These are phyloP conservation scores for Candida broadrunensis DNA, from an alignment of 805 yeast genomes.

Conservation along the genomic window DNA sequence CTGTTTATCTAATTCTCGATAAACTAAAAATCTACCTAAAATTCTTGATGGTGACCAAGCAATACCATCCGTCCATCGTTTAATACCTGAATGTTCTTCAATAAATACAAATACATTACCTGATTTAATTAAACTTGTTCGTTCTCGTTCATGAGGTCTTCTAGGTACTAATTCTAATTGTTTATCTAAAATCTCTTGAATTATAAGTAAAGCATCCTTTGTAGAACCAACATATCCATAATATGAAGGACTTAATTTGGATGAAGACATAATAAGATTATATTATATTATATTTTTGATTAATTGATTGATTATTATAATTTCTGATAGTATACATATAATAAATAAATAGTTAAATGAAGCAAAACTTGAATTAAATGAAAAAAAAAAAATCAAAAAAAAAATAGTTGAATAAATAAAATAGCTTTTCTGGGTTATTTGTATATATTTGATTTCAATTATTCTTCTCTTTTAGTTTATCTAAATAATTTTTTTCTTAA, in stretches of 20 bases:
- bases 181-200: slow-evolving; percentile 74
- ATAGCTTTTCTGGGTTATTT: no score
- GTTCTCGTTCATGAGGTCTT: slow-evolving; percentile 80
- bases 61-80: slow-evolving; percentile 96
- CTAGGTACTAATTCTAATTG: slow-evolving; percentile 62
- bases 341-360: no score
- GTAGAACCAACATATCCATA: slow-evolving; percentile 78
- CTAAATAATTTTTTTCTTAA: no score
- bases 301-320: not conserved
- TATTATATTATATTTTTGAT: no score
- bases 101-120: slow-evolving; percentile 84
- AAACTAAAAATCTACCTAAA: slow-evolving; percentile 78
- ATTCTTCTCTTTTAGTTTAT: no score
- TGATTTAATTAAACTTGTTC: slow-evolving; percentile 59
- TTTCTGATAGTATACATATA: no score
- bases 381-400: no score
- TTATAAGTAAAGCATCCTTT: slow-evolving; percentile 74
- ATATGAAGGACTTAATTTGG: slow-evolving; percentile 51
- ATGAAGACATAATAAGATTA: slow-evolving; percentile 4
- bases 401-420: no score
- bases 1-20: slow-evolving; percentile 57
- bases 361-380: no score
- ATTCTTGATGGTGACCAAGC: slow-evolving; percentile 92
- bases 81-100: slow-evolving; percentile 79
- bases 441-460: no score